Evolutionary conservation across 2,329 filamentous ascomycete species (phyloP), one percentile per base, ranked within the genome.

Genomic region (Graphilbum ipis-grandicollis): DNA sequence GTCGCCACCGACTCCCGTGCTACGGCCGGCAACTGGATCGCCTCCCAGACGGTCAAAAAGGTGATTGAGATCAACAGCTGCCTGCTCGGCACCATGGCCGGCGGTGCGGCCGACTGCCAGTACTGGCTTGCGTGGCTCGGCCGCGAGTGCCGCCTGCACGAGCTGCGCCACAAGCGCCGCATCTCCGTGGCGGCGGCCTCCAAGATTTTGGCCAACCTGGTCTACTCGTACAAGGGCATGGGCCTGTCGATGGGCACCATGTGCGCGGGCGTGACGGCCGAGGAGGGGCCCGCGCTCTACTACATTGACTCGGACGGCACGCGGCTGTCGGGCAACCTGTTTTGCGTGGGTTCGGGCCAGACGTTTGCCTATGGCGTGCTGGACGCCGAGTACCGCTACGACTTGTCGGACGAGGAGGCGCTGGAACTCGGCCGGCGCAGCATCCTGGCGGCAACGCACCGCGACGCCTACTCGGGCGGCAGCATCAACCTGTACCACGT

Each of bases 31-130:
- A 92, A 90, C 72, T 98, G 90, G 90, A 98, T 98, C 61, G 90
- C 90, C 47, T 93, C 83, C 63, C 90, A 98, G 70, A 98, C 90
- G 37, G 90, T 98, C 55, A 98, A 98, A 76, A 98, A 98, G 71
- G 90, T 98, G 49, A 96, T 98, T 55, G 85, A 93, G 70, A 93
- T 93, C 68, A 93, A 93, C 67, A 83, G 70, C 60, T 80, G 79
- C 59, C 70, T 98, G 60, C 64, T 98, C 52, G 90, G 90, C 46
- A 98, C 90, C 48, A 93, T 98, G 88, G 90, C 90, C 44, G 90
- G 90, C 59, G 90, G 90, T 62, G 90, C 90, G 54, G 90, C 90
- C 59, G 90, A 98, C 63, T 98, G 90, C 62, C 90, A 96, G 75
- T 96, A 94, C 72, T 98, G 90, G 90, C 80, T 98, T 46, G 86